Base-by-base conservation (phyloP, 225 moss, liverwort and hornwort species). In the Pseudisothecium myosuroides region DNA sequence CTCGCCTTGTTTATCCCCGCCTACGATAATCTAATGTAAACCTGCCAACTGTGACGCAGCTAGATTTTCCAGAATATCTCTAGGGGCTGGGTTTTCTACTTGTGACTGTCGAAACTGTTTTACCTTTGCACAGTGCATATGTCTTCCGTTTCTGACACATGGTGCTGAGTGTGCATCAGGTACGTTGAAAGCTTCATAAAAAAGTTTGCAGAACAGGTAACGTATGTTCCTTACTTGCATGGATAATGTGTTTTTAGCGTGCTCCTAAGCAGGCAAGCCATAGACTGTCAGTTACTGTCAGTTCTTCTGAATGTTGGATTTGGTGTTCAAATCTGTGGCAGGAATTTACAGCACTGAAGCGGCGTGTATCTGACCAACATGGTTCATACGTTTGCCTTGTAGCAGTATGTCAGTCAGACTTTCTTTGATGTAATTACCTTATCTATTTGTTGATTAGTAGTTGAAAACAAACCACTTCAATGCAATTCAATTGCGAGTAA, bases 201-300 rank as follows among this genome's bases (percentile, higher is more conserved):
- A 90, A 96, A 94, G 83, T 98, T 97, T 89, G 97, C 98, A 76
- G 98, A 98, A 90, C 98, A 98, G 97, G 98, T 97, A 61, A 87
- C 84, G 52, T 45, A n/a, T 55, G 59, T 87, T 75, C 59, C 67
- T 73, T 43, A 37, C 66, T 76, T 72, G 83, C 39, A 79, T 50
- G 41, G 13, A 61, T 41, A 61, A 37, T 61, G 37, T 45, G 37
- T 59, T 63, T 60, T 11, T 39, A 75, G 89, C 52, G 75, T 83
- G 80, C 36, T 49, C 74, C 39, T 37, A 47, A 76, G 81, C 75
- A 76, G 65, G 55, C 29, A 67, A 55, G 41, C 19, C 58, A 29
- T 76, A 65, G 76, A 28, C 21, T 47, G 31, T 63, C 12, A 81
- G 29, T 75, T 39, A 64, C 69, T 77, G 21, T 34, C 24, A 74